Evolutionary conservation across 495 filamentous ascomycete genomes (phyloP), one percentile per base, ranked within the genome.

Genomic region (Chlorociboria aeruginascens): DNA sequence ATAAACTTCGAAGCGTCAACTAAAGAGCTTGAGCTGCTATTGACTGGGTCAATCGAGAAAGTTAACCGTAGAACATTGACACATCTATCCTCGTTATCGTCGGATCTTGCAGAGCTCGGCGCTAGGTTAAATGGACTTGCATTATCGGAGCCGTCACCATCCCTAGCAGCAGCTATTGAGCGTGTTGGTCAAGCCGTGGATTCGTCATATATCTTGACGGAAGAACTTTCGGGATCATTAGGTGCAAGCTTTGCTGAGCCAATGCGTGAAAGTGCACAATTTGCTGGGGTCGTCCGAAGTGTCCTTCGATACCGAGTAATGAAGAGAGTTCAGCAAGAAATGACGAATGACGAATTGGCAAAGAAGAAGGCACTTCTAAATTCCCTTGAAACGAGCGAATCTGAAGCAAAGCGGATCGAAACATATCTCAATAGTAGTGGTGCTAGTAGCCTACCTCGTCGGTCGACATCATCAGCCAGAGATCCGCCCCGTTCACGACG

Each of bases 121-220:
- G 90, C 88, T 12, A 73, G 87, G 28, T 96, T 90, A 63, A 98
- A 98, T 58, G 93, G 84, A n/a, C 97, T 97, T 62, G 92, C 92
- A 0, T 69, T 98, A 0, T 94, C 88, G 0, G 93, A 98, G 64
- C 85, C 85, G 48, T 86, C 85, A 3, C 77, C 82, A 3, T 84
- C 85, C 2, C 81, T 98, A 3, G 84, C 87, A n/a, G 80, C 89
- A 4, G 90, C 92, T 3, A 95, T 97, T 50, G 92, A 98, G 64
- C 82, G 88, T 41, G 78, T 90, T 35, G 92, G 92, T 0, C 93
- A 98, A 62, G 93, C 92, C 3, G 86, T 89, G 2, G 92, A 98
- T 61, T 87, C 85, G 1, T 95, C 93, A 1, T 98, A 95, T 58
- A 89, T 98, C 47, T 88, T 87, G 20, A 95, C 90, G 0, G 88